Percentiles rank a stretch among this genome's conserved stretches.
Conservation (phyloP, 257 asterid species). For the Gardenia jasminoides region DNA sequence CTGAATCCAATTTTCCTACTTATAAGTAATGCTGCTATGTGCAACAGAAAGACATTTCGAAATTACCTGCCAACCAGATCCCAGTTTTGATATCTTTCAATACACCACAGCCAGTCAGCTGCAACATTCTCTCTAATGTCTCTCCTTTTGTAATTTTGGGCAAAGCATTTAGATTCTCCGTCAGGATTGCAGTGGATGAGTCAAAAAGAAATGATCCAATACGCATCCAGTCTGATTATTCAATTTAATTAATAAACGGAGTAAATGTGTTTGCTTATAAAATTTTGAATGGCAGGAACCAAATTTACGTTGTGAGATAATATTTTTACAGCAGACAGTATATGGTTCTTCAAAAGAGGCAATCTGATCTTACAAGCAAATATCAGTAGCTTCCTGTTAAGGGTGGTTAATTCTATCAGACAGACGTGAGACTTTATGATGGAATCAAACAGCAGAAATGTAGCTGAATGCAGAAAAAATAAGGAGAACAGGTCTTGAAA, state of each 20-base stretch:
- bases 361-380: not conserved
- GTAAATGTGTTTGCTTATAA: conserved; percentile 14
- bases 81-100: conserved; percentile 67
- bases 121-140: conserved; percentile 43
- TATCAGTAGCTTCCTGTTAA: not conserved
- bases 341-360: not conserved
- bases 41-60: conserved; percentile 7
- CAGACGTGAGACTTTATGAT: not conserved
- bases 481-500: not conserved
- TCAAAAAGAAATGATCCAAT: conserved; percentile 80
- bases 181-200: conserved; percentile 64
- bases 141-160: conserved; percentile 39
- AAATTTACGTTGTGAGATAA: not conserved
- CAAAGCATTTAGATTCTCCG: conserved; percentile 52
- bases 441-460: not conserved
- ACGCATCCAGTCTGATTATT: conserved; percentile 80
- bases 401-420: not conserved
- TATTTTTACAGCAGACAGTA: not conserved
- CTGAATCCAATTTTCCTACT: not conserved
- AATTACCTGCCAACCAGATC: conserved; percentile 96
- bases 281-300: not conserved
- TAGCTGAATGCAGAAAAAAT: not conserved
- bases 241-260: conserved; percentile 11
- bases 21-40: not conserved
- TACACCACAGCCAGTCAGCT: conserved; percentile 52